Percentiles rank a stretch among this genome's conserved stretches.
phyloP scores from a whole-genome alignment of 2,329 filamentous ascomycete species.

The Exophiala dermatitidis region DNA sequence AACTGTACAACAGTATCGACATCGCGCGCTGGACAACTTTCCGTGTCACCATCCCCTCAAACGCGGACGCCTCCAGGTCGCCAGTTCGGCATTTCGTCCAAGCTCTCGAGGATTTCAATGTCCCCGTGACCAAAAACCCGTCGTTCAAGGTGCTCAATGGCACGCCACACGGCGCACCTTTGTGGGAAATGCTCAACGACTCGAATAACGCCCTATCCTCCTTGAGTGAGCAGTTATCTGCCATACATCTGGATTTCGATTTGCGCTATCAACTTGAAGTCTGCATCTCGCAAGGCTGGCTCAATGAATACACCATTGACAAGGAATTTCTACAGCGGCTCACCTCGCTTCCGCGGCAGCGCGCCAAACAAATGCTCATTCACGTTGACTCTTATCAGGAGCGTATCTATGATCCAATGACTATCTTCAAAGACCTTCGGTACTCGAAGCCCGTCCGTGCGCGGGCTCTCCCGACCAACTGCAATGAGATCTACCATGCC shows the following conservation, averaged over 20 bases:
- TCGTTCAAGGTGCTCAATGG: conserved; percentile 38
- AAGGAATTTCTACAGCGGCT: conserved; percentile 61
- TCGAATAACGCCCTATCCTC: neutral
- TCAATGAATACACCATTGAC: conserved; percentile 69
- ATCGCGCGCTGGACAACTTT: conserved; percentile 61
- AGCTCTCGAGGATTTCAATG: conserved; percentile 65
- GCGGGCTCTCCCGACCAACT: conserved; percentile 60
- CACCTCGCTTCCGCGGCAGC: conserved; percentile 41
- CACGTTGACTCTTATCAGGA: conserved; percentile 60
- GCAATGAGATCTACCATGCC: conserved; percentile 66
- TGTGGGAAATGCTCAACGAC: conserved; percentile 39
- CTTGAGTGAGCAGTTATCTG: conserved; percentile 20
- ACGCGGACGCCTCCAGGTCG: neutral
- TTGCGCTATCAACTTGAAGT: conserved; percentile 88
- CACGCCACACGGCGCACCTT: conserved; percentile 37
- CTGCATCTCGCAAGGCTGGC: conserved; percentile 70
- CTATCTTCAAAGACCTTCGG: conserved; percentile 55
- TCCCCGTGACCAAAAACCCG: conserved; percentile 44
- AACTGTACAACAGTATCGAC: conserved; percentile 49
- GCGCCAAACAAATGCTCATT: conserved; percentile 63
- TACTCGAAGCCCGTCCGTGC: conserved; percentile 42
- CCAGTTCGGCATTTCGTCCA: conserved; percentile 29
- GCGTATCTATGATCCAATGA: conserved; percentile 61
- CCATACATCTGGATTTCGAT: conserved; percentile 53
- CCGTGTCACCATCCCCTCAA: conserved; percentile 41